phyloP scores from a whole-genome alignment of 2,329 filamentous ascomycete genomes.

The Daldinia sp. region DNA sequence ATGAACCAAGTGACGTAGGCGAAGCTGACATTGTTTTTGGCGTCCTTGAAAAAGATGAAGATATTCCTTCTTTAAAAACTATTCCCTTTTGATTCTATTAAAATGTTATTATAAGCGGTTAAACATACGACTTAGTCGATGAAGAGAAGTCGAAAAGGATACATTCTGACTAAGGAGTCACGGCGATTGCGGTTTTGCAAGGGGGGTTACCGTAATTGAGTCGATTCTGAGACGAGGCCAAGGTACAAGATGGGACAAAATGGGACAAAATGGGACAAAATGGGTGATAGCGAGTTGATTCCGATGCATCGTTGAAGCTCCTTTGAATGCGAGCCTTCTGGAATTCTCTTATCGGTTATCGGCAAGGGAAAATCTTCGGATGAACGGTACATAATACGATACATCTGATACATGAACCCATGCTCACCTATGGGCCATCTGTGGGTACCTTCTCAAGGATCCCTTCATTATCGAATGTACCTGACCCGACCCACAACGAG shows the following conservation, averaged over 20 bases:
- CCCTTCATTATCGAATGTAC: no score
- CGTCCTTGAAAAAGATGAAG: no score
- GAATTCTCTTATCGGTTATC: constrained; percentile 37
- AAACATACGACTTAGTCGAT: constrained; percentile 34
- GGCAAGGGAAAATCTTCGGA: constrained; percentile 31
- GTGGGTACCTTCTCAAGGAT: no score
- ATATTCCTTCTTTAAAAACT: neutral
- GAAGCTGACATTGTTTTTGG: constrained; percentile 33
- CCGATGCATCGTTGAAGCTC: constrained; percentile 31
- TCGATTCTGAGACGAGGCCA: constrained; percentile 38
- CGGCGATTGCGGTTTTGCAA: constrained; percentile 21
- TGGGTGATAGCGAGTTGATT: constrained; percentile 1
- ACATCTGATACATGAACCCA: no score
- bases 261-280: no score
- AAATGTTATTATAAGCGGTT: constrained; percentile 31
- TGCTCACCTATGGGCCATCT: no score
- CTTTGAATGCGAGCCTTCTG: constrained; percentile 21
- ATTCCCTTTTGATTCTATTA: constrained; percentile 15
- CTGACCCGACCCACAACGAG: no score
- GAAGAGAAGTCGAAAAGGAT: constrained; percentile 30
- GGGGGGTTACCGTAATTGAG: constrained; percentile 28
- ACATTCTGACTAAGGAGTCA: constrained; percentile 36
- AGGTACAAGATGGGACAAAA: no score
- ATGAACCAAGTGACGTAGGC: constrained; percentile 31
- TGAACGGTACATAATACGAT: neutral